A percentile compares a stretch with the other conserved stretches of the same genome.
Evolutionary conservation across 192 early-diverging fungal genomes (phyloP).

Genomic region (Geosiphon pyriformis): DNA sequence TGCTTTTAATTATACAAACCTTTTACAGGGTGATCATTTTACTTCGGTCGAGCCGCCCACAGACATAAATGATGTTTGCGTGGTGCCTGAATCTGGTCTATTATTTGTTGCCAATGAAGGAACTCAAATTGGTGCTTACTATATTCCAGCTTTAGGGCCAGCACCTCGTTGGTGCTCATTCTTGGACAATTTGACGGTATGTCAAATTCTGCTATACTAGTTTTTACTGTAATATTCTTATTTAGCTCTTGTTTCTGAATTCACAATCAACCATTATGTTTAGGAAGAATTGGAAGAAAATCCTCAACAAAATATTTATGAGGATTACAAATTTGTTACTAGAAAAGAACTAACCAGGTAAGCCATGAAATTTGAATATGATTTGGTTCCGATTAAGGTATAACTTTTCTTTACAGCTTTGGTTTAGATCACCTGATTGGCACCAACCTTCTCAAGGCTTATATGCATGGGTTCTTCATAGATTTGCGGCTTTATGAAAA

Average conservation of each 20-base stretch:
- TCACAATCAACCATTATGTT: neutral
- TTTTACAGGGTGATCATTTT: constrained; percentile 65
- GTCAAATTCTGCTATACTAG: neutral
- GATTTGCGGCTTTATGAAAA: constrained; percentile 94
- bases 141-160: constrained; percentile 86
- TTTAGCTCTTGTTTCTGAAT: neutral
- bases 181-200: constrained; percentile 86
- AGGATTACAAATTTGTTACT: constrained; percentile 98
- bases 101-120: constrained; percentile 91
- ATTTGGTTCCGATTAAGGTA: neutral
- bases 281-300: constrained; percentile 86
- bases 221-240: neutral
- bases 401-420: constrained; percentile 42
- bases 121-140: constrained; percentile 87
- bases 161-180: constrained; percentile 91
- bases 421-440: constrained; percentile 90
- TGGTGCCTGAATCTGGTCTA: constrained; percentile 75
- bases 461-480: constrained; percentile 99
- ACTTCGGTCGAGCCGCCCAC: constrained; percentile 87
- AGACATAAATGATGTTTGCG: constrained; percentile 92
- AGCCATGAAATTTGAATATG: neutral
- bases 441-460: constrained; percentile 86
- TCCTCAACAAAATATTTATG: constrained; percentile 79
- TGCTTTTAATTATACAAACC: neutral
- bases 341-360: constrained; percentile 73